Percentiles rank a stretch among this genome's conserved stretches.
Conservation (phyloP, 805 yeast species). For the Metschnikowia kunwiensis region DNA sequence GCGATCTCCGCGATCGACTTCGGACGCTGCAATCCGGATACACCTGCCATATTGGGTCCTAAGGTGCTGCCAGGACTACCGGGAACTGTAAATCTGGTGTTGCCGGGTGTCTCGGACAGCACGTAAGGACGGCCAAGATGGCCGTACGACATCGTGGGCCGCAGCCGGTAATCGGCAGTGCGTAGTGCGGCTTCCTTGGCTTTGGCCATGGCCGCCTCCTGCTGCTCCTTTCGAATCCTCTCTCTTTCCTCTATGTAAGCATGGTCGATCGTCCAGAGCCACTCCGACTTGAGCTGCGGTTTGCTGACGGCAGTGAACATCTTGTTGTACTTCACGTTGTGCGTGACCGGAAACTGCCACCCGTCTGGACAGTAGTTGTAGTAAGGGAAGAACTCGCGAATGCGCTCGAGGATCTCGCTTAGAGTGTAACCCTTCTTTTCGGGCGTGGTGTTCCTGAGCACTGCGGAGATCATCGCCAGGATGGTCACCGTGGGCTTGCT, state of each 20-base stretch:
- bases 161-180: slow-evolving; percentile 47
- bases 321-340: slow-evolving; percentile 81
- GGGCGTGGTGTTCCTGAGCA: slow-evolving; percentile 64
- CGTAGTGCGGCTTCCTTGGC: slow-evolving; percentile 54
- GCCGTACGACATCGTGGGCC: slow-evolving; percentile 30
- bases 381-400: slow-evolving; percentile 85
- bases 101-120: too few species aligned
- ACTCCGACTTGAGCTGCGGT: slow-evolving; percentile 73
- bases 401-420: slow-evolving; percentile 76
- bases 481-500: slow-evolving; percentile 81
- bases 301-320: slow-evolving; percentile 71
- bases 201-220: slow-evolving; percentile 59
- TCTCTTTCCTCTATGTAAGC: slow-evolving; percentile 81
- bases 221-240: slow-evolving; percentile 54
- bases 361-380: slow-evolving; percentile 94
- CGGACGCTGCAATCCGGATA: slow-evolving; percentile 17
- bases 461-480: slow-evolving; percentile 75
- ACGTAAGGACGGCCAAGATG: slow-evolving; percentile 6
- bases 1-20: slow-evolving; percentile 43
- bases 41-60: neutral
- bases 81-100: too few species aligned
- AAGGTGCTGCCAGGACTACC: neutral
- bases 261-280: slow-evolving; percentile 93
- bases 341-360: slow-evolving; percentile 94
- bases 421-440: slow-evolving; percentile 60